Conservation (phyloP, 169 alveolate species). For the Cryptosporidium meleagridis region DNA sequence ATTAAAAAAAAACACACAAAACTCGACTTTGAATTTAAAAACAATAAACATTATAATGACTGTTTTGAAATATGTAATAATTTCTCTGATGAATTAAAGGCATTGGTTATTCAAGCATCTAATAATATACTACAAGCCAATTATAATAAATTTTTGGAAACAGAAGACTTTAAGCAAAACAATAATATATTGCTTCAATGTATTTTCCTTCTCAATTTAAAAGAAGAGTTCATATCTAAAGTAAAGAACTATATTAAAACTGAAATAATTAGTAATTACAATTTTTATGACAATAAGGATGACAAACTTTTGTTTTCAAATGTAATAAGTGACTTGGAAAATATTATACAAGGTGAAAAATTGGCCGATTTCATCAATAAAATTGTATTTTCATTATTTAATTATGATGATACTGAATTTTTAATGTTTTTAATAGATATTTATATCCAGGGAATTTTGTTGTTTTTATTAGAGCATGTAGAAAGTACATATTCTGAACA, state of each 20-base stretch:
- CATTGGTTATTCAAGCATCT: constrained; percentile 8
- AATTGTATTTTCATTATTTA: constrained; percentile 16
- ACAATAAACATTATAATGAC: background rate
- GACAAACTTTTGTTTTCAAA: constrained; percentile 46
- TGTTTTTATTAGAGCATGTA: constrained; percentile 20
- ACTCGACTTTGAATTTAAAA: background rate
- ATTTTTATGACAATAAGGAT: background rate
- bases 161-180: constrained; percentile 16
- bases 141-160: background rate
- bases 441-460: constrained; percentile 6
- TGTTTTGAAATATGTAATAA: constrained; percentile 26
- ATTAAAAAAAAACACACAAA: background rate
- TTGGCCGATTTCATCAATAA: background rate
- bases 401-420: constrained; percentile 12
- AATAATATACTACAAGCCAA: background rate
- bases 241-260: background rate
- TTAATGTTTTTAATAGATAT: constrained; percentile 24
- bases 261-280: constrained; percentile 1
- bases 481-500: constrained; percentile 24
- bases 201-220: constrained; percentile 17
- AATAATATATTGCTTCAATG: constrained; percentile 10
- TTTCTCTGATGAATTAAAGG: constrained; percentile 27
- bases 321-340: background rate
- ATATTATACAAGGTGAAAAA: constrained; percentile 9
- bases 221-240: constrained; percentile 12